Evolutionary conservation across 2,329 filamentous ascomycete species (phyloP).

Genomic region (Stagonosporopsis vannaccii): DNA sequence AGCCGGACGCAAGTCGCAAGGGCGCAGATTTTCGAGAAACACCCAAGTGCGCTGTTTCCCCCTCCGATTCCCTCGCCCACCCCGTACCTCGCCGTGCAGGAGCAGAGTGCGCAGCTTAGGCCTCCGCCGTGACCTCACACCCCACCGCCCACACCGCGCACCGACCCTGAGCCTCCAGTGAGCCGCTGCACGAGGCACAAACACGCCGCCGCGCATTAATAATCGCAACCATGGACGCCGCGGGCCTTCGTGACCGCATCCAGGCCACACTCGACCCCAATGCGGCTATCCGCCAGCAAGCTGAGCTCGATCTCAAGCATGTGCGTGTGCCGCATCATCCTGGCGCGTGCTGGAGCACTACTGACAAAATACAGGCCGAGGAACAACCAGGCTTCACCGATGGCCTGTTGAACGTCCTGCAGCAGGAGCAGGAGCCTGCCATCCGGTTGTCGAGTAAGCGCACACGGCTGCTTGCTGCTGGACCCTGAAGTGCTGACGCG

Average conservation of each 20-base stretch:
- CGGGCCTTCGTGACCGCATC: conserved; percentile 77
- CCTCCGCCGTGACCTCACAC: conserved; percentile 16
- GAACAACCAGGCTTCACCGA: conserved; percentile 88
- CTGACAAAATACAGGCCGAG: conserved; percentile 72
- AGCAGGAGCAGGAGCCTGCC: conserved; percentile 83
- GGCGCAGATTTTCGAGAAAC: conserved; percentile 28
- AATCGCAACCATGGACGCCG: conserved; percentile 70
- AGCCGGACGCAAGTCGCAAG: conserved; percentile 37
- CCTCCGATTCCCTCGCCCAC: conserved; percentile 20
- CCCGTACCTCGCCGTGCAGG: conserved; percentile 18
- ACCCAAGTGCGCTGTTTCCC: conserved; percentile 22
- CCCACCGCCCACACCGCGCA: conserved; percentile 33
- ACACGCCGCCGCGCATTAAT: conserved; percentile 16
- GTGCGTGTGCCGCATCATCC: conserved; percentile 58
- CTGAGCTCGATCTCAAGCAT: conserved; percentile 82
- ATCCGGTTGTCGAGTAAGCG: conserved; percentile 84
- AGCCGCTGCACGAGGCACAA: conserved; percentile 14
- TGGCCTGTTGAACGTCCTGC: conserved; percentile 87
- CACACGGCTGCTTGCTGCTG: conserved; percentile 26
- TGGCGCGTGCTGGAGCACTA: conserved; percentile 21
- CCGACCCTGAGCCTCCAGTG: conserved; percentile 20
- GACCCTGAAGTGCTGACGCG: conserved; percentile 31
- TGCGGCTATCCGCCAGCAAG: conserved; percentile 75
- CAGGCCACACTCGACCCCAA: conserved; percentile 77
- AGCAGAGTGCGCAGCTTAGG: conserved; percentile 25